Evolutionary conservation across 208 protist genomes (phyloP).

Genomic region (Leishmania major): DNA sequence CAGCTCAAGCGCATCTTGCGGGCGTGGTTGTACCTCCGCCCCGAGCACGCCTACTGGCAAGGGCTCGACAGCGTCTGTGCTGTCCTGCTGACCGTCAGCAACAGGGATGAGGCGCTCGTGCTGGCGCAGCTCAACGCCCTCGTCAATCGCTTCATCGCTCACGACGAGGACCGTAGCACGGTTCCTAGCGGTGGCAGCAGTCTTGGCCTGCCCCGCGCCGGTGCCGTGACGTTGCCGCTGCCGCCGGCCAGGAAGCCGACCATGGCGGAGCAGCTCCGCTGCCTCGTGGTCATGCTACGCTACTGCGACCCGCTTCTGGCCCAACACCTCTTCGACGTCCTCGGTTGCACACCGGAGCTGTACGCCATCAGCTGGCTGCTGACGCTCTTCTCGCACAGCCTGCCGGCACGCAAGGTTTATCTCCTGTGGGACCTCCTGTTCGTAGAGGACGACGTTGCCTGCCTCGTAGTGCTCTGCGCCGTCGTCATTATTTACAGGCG

Average conservation of each 20-base stretch:
- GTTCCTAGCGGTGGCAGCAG: background rate
- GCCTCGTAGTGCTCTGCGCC: conserved; percentile 38
- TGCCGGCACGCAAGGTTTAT: conserved; percentile 90
- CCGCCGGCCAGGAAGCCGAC: conserved; percentile 29
- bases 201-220: background rate
- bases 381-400: conserved; percentile 87
- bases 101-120: conserved; percentile 80
- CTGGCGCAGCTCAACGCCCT: conserved; percentile 78
- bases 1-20: conserved; percentile 81
- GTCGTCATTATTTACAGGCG: conserved; percentile 53
- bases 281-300: conserved; percentile 60
- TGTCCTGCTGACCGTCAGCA: conserved; percentile 73
- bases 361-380: conserved; percentile 97
- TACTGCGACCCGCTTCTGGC: conserved; percentile 93
- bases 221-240: background rate
- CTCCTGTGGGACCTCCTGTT: conserved; percentile 94
- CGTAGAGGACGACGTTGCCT: conserved; percentile 28
- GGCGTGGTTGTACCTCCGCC: conserved; percentile 70
- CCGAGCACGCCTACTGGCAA: conserved; percentile 87
- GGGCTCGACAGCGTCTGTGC: conserved; percentile 94
- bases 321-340: conserved; percentile 73
- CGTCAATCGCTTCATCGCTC: conserved; percentile 77
- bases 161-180: conserved; percentile 44
- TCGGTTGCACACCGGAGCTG: conserved; percentile 88
- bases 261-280: conserved; percentile 79